Evolutionary conservation across 2,329 filamentous ascomycete genomes (phyloP).

Genomic region (Diaporthe velutina): DNA sequence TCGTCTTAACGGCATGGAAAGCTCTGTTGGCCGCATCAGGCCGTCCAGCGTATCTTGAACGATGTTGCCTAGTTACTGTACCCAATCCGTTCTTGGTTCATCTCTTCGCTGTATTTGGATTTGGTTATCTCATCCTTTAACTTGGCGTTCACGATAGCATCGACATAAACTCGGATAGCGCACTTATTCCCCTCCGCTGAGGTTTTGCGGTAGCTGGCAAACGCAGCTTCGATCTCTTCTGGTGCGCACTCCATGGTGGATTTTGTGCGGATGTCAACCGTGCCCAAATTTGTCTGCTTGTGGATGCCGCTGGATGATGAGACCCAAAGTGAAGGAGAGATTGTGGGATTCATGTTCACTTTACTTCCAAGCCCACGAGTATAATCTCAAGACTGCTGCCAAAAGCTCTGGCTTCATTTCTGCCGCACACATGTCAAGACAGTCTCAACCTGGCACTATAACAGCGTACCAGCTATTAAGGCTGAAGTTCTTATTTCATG

Average conservation of each 20-base stretch:
- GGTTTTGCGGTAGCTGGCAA: neutral
- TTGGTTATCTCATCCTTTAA: neutral
- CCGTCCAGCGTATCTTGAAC: neutral
- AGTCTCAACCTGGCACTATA: neutral
- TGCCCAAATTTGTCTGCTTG: neutral
- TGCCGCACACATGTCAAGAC: neutral
- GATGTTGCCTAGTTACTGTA: neutral
- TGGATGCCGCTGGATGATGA: neutral
- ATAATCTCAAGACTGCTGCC: too few relatives aligned
- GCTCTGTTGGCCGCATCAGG: neutral
- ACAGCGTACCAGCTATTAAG: neutral
- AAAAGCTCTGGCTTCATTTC: conserved; percentile 7
- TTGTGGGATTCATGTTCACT: neutral
- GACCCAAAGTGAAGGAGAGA: neutral
- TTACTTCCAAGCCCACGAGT: neutral
- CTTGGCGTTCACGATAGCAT: neutral
- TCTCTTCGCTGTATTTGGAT: neutral
- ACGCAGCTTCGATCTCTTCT: conserved; percentile 1
- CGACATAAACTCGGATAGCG: neutral
- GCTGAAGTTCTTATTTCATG: too few relatives aligned
- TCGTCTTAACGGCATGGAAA: neutral
- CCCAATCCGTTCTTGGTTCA: neutral
- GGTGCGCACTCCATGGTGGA: neutral
- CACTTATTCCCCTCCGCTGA: neutral
- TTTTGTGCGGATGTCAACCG: neutral